A percentile compares a stretch with the other conserved stretches of the same genome.
Evolutionary conservation across 2,329 filamentous ascomycete species (phyloP).

Genomic region (Penicillium polonicum): DNA sequence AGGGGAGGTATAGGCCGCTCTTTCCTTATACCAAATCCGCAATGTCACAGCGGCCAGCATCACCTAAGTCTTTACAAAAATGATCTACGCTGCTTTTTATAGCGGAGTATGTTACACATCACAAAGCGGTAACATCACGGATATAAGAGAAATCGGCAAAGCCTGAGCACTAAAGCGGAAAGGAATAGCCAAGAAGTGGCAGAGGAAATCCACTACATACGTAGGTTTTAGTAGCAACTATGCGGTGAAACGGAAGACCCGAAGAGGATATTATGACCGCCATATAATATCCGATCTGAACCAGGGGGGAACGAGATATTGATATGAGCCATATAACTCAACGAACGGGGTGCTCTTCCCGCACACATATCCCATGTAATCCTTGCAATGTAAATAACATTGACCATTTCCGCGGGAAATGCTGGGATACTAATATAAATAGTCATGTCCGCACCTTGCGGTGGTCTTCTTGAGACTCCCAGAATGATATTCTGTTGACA

Average conservation of each 20-base stretch:
- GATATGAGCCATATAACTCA: conserved; percentile 2
- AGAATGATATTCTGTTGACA: background rate
- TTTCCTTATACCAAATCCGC: too few species aligned
- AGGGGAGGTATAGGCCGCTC: too few species aligned
- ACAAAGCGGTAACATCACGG: too few species aligned
- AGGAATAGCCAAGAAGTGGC: too few species aligned
- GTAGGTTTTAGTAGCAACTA: background rate
- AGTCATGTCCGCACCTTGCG: conserved; percentile 13
- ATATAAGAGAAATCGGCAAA: too few species aligned
- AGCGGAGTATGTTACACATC: too few species aligned
- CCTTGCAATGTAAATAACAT: background rate
- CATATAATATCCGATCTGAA: background rate
- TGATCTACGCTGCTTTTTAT: too few species aligned
- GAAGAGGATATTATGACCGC: background rate
- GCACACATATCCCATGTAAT: too few species aligned
- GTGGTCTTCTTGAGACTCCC: background rate
- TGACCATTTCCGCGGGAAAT: background rate
- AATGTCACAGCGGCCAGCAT: too few species aligned
- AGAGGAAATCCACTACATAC: too few species aligned
- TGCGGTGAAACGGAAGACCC: background rate
- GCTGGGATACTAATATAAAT: background rate
- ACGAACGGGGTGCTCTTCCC: background rate
- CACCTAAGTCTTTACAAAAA: too few species aligned
- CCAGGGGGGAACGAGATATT: background rate
- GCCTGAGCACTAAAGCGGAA: too few species aligned